Evolutionary conservation across 345 rosid species (phyloP), one percentile per base, ranked within the genome.

Genomic region (Geranium brycei): DNA sequence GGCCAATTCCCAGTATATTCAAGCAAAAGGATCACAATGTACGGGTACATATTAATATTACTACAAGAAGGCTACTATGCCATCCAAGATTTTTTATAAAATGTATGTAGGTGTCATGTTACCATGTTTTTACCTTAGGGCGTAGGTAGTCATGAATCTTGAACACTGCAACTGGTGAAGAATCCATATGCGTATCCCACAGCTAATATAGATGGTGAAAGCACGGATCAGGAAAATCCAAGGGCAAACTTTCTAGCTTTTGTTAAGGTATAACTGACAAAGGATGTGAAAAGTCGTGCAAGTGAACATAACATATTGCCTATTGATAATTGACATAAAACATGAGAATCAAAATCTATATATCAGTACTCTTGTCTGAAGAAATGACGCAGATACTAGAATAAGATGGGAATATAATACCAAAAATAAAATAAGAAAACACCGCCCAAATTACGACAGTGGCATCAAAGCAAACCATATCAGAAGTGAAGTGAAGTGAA

Each of bases 111-210:
- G 57, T 15, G 17, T 31, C 18, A 58, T 16, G 66, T 55, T 31
- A 13, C 51, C 47, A 61, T 28, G 56, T 16, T 19, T 64, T 67
- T 73, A 82, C 91, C 82, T 83, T 86, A 13, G 82, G 80, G 35
- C 76, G 74, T 51, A 86, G 73, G 66, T 81, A 75, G 67, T 86
- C 88, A 66, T 83, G 91, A 65, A 86, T 67, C 73, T 78, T 78
- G 69, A 76, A 81, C 62, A 72, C 68, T 57, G 76, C 72, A 66
- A 86, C 82, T 12, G 91, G 88, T 32, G 69, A 71, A 55, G 87
- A 75, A 66, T 79, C 83, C 83, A 73, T 80, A 17, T 70, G 77
- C 31, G 77, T 70, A 73, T 86, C 91, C 88, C 91, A 83, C 57
- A 83, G 68, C 91, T 85, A 66, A 62, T 72, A 47, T 51, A 63